phyloP scores from a whole-genome alignment of 2,329 filamentous ascomycete species.

The Bertia moriformis region DNA sequence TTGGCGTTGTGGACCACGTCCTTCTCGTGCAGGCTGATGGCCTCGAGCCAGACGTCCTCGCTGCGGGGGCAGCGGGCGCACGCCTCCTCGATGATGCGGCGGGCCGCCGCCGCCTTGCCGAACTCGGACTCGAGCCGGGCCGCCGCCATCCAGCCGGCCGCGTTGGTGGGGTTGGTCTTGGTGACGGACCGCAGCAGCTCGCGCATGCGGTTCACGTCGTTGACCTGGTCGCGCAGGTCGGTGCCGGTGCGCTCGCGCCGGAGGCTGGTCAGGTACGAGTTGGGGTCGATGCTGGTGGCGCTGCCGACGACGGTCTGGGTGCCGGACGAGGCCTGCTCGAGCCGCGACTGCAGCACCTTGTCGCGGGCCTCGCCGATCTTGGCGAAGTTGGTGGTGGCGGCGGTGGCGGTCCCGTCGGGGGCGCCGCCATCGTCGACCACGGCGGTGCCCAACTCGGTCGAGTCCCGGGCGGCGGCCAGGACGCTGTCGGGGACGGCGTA shows the following conservation, averaged over 20 bases:
- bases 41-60: conserved; percentile 91
- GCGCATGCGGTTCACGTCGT: conserved; percentile 86
- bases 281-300: conserved; percentile 81
- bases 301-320: conserved; percentile 62
- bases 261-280: conserved; percentile 86
- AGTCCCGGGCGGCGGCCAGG: conserved; percentile 68
- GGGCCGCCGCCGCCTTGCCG: conserved; percentile 76
- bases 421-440: conserved; percentile 64
- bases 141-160: conserved; percentile 88
- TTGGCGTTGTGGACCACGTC: conserved; percentile 68
- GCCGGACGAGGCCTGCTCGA: conserved; percentile 70
- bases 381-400: conserved; percentile 63
- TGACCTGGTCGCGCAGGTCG: conserved; percentile 58
- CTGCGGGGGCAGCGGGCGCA: conserved; percentile 85
- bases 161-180: conserved; percentile 90
- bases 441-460: conserved; percentile 71
- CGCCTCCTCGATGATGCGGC: conserved; percentile 74
- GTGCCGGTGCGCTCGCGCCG: too few relatives aligned
- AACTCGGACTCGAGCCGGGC: conserved; percentile 84
- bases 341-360: conserved; percentile 80
- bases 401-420: conserved; percentile 26
- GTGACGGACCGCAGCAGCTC: conserved; percentile 91
- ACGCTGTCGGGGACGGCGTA: conserved; percentile 97
- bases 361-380: conserved; percentile 92
- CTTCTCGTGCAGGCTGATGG: conserved; percentile 85